phyloP scores from a whole-genome alignment of 306 rosid genomes.

The Cicer yamashitae region DNA sequence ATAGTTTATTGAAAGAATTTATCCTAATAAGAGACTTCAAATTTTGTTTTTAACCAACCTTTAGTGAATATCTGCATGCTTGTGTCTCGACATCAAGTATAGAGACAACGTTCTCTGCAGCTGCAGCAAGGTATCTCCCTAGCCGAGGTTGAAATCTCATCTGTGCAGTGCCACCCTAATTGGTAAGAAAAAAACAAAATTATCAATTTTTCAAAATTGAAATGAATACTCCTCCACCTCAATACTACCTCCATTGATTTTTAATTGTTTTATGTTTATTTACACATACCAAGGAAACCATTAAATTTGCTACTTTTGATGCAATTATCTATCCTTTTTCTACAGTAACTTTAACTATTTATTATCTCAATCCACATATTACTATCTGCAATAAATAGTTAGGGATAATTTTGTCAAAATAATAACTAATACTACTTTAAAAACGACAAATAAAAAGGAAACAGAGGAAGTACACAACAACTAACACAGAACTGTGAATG shows the following conservation, averaged over 20 bases:
- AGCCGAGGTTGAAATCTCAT: constrained; percentile 94
- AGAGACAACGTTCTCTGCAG: constrained; percentile 85
- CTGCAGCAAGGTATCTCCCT: constrained; percentile 90
- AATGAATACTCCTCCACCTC: constrained; percentile 11
- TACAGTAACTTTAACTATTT: too few relatives aligned
- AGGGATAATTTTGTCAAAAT: too few relatives aligned
- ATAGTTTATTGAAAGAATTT: constrained; percentile 4
- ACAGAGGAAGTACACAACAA: constrained; percentile 1
- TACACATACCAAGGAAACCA: too few relatives aligned
- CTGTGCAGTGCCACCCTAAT: constrained; percentile 88
- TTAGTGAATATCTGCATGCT: constrained; percentile 69
- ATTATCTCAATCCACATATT: too few relatives aligned
- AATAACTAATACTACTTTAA: too few relatives aligned
- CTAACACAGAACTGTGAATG: background rate
- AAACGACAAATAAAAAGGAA: too few relatives aligned
- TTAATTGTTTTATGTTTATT: too few relatives aligned
- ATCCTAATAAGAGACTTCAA: background rate
- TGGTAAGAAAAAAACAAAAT: constrained; percentile 7
- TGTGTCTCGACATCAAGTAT: constrained; percentile 90
- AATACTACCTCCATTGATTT: too few relatives aligned
- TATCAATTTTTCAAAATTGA: constrained; percentile 36
- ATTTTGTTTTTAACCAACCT: constrained; percentile 52
- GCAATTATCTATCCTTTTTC: too few relatives aligned
- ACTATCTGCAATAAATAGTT: too few relatives aligned
- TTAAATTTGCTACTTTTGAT: too few relatives aligned